Evolutionary conservation across 805 yeast genomes (phyloP), one percentile per base, ranked within the genome.

Genomic region (Pichia manshurica): DNA sequence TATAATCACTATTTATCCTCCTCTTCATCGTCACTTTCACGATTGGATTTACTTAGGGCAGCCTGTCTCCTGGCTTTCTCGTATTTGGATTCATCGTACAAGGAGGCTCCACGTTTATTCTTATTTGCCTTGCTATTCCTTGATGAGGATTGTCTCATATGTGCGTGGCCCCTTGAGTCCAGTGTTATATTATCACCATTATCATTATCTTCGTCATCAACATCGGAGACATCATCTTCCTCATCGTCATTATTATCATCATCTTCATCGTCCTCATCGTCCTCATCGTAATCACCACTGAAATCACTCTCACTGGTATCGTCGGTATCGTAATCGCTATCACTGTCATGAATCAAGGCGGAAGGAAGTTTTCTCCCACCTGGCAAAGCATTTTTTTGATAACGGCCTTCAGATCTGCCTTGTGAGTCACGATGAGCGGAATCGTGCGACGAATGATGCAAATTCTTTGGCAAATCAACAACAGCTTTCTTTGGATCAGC

Each of bases 21-120:
- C 42, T 69, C 73, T 50, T 69, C 71, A 39, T 70, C 69, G 39
- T 62, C 67, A 46, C 64, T 63, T 36, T 65, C 67, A 42, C 67
- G 55, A 20, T 57, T 59, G 2, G 63, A 55, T 16, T 49, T 42
- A 19, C 52, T 53, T 37, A 63, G 54, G 2, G 66, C 67, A 10
- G 63, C 65, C 35, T 59, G 47, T 42, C 69, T 55, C 45, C 66
- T 55, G 10, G 57, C 59, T 32, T 60, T 54, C 35, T 64, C 68
- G 35, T 46, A 50, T 42, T 59, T 59, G 2, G 61, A 45, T 38
- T 60, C 63, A 13, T 47, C 51, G 15, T 25, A 44, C 36, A 35
- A 21, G 28, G 29, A 41, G 6, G n/a, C 17, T 10, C 15, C 13
- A 6, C 16, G 22, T 13, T n/a, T 41, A 19, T 7, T 33, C 16